Percentiles rank a stretch among this genome's conserved stretches.
phyloP scores from a whole-genome alignment of 345 rosid species.

The Syzygium grande region DNA sequence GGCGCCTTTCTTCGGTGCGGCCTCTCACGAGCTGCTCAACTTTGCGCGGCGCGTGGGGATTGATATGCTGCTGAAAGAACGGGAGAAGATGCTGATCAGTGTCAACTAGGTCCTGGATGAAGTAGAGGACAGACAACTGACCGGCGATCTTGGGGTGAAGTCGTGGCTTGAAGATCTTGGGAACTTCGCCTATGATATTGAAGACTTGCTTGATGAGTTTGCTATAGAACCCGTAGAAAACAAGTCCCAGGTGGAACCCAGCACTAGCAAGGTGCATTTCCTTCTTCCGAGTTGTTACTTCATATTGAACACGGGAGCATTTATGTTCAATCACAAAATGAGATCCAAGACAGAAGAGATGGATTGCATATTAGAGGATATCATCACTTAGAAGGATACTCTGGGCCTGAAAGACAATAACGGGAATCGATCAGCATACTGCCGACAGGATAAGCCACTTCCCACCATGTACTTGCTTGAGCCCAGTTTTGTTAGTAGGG shows the following conservation, averaged over 20 bases:
- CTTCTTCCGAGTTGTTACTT: not conserved
- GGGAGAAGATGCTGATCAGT: not conserved
- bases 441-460: rapidly evolving
- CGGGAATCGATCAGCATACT: rapidly evolving
- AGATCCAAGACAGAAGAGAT: not conserved
- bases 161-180: not conserved
- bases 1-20: not conserved
- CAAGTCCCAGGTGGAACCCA: rapidly evolving
- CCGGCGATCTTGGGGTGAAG: rapidly evolving
- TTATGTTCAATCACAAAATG: not conserved
- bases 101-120: not conserved
- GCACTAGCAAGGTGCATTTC: not conserved
- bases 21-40: not conserved
- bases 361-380: rapidly evolving
- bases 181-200: not conserved
- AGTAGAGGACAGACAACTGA: not conserved
- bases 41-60: not conserved
- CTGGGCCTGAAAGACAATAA: rapidly evolving
- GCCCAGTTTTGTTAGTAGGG: not conserved
- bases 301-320: rapidly evolving
- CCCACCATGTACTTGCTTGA: rapidly evolving
- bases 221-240: rapidly evolving
- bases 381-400: not conserved
- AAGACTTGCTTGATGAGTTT: not conserved
- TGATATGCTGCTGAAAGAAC: not conserved